Evolutionary conservation across 148 eudicot species (phyloP).

Genomic region (Dysphania ambrosioides): DNA sequence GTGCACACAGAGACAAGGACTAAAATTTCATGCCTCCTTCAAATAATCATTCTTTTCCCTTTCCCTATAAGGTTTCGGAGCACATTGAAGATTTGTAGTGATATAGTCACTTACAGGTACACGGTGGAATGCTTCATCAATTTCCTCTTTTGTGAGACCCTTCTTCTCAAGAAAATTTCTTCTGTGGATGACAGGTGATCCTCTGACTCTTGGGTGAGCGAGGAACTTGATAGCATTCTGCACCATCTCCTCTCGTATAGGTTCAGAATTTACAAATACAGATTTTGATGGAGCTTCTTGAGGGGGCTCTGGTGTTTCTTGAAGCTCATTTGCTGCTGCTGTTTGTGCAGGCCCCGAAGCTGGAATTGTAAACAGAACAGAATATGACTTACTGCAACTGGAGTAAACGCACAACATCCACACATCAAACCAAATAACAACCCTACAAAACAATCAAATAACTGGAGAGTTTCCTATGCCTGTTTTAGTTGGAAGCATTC

Average conservation of each 20-base stretch:
- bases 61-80: background rate
- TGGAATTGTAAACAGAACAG: constrained; percentile 17
- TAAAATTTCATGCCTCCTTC: background rate
- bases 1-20: background rate
- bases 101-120: constrained; percentile 80
- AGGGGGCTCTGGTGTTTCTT: constrained; percentile 37
- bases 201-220: constrained; percentile 91
- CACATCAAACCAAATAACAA: background rate
- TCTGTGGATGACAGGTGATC: constrained; percentile 84
- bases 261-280: constrained; percentile 78
- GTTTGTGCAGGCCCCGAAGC: constrained; percentile 40
- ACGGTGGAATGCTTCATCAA: constrained; percentile 95
- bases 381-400: background rate
- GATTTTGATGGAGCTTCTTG: constrained; percentile 50
- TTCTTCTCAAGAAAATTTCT: constrained; percentile 94
- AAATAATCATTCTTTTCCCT: background rate
- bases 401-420: background rate
- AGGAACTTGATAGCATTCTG: constrained; percentile 89
- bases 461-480: background rate
- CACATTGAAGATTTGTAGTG: too few relatives aligned
- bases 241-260: constrained; percentile 89
- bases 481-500: background rate
- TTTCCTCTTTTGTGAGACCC: constrained; percentile 97
- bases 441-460: background rate
- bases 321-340: constrained; percentile 28